Base-by-base conservation (phyloP, 2,329 filamentous ascomycete species). In the Trichoderma koningii region DNA sequence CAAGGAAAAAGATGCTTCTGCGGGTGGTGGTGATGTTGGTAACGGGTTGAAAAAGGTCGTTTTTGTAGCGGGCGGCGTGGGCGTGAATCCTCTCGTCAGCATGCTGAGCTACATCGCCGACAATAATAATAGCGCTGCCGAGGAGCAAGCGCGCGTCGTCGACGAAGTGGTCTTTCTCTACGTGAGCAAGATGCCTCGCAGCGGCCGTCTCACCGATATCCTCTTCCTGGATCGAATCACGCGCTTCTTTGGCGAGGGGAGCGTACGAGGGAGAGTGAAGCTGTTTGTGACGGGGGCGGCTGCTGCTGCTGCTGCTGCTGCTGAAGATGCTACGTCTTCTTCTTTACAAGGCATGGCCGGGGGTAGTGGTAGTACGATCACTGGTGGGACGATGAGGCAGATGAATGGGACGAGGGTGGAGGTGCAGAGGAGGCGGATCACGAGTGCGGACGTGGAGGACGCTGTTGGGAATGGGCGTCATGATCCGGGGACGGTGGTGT, bases 31-130 rank as follows among this genome's bases (percentile, higher is more conserved):
- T 5, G 79, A 89, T 48, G 80, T 81, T 50, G 86, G 84, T 62
- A 26, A 9, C 9, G 23, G 2, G 26, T 9, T 34, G n/a, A 63
- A 55, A 1, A 63, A 23, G 28, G 81, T 89, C 5, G 84, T 96
- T 3, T 88, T 96, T 67, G 81, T 96, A 15, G 92, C 91, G 0
- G 92, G 91, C 1, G 92, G 92, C 1, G 88, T 96, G 23, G 92
- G 92, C 0, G 88, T 96, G 64, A 96, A 96, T 71, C 91, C 91
- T 0, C 78, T 94, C 5, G 84, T 92, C 64, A 91, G 90, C 63
- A 94, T 94, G 74, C 78, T 92, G 55, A 82, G 85, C 17, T 82
- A 84, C 66, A 78, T 93, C 7, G 80, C 81, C 26, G 77, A 77
- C 3, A 55, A 66, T 5, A 28, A 19, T 3, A 30, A 30, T 5